Conservation (phyloP, 1,284 basidiomycete genomes). For the Rhizopogon hawkerae region DNA sequence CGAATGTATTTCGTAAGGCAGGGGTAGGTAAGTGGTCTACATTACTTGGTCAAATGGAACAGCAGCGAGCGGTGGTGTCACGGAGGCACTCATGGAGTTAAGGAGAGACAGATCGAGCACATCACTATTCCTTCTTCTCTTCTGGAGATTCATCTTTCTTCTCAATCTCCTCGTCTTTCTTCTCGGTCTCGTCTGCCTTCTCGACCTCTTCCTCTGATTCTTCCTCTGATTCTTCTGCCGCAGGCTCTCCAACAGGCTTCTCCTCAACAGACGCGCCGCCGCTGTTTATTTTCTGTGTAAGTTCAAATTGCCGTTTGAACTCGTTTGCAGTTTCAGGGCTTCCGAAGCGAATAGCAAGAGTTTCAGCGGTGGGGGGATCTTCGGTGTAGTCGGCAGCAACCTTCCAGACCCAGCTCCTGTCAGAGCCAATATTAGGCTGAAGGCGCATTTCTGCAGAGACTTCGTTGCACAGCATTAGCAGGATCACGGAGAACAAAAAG, state of each 20-base stretch:
- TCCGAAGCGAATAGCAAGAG: conserved; percentile 96
- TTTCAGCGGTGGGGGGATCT: conserved; percentile 82
- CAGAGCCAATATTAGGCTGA: conserved; percentile 97
- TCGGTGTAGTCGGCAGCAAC: conserved; percentile 94
- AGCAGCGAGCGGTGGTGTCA: conserved; percentile 6
- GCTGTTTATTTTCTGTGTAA: conserved; percentile 68
- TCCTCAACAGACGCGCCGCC: conserved; percentile 27
- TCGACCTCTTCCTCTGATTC: conserved; percentile 24
- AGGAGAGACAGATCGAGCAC: conserved; percentile 9
- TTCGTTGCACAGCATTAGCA: conserved; percentile 26
- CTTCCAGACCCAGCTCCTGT: conserved; percentile 99
- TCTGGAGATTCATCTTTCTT: conserved; percentile 18
- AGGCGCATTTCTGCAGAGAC: conserved; percentile 90
- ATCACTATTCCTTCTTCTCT: conserved; percentile 19
- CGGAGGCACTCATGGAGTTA: conserved; percentile 2
- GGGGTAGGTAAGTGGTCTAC: conserved; percentile 27
- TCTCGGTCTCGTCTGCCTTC: conserved; percentile 22
- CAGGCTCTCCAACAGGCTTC: conserved; percentile 22
- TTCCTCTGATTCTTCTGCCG: conserved; percentile 25
- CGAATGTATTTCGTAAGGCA: conserved; percentile 17
- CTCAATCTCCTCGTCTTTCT: conserved; percentile 25
- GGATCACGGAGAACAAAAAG: neutral
- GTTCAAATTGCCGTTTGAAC: conserved; percentile 85
- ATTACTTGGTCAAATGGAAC: conserved; percentile 15
- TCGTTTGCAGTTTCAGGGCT: conserved; percentile 88